Base-by-base conservation (phyloP, 2,329 filamentous ascomycete genomes). In the Botrytis fabae region DNA sequence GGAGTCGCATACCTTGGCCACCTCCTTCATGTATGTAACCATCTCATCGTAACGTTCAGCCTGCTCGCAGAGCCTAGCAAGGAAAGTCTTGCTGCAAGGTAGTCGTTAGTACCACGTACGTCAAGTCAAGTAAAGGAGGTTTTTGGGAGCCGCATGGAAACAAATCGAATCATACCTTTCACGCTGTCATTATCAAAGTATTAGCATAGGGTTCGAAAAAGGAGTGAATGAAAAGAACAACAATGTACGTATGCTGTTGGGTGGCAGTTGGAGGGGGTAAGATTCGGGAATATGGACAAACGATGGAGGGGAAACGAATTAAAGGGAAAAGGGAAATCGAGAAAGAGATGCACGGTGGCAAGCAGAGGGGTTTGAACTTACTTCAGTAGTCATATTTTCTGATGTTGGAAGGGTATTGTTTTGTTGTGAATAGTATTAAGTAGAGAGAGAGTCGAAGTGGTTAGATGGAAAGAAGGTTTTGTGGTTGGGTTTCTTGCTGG, bases 31-130 rank as follows among this genome's bases (percentile, higher is more conserved):
- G 89, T 95, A 98, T 83, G 91, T 94, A 81, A 98, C 95, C 95
- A 98, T 98, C 88, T 98, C 96, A 95, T 99, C 95, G 87, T 99
- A 99, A 84, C 95, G 95, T 90, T 98, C 96, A 84, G 96, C 96
- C 91, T 99, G 96, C 93, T 98, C 96, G 90, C 96, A 98, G 84
- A 99, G 94, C 88, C 96, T 92, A 86, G 96, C 96, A 85, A 98
- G 94, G 90, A 98, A 98, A 84, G 96, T 98, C 92, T 98, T 98
- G 92, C 94, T 97, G 84, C 83, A 68, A 57, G 70, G 72, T 54
- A 54, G 74, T 80, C 75, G 80, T 78, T 73, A 76, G 66, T 70
- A 73, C 68, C 73, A 59, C 71, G 63, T 59, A 51, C 63, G 65
- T 60, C 54, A 69, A 62, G 65, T 60, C 54, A 69, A 62, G 35